Conservation (phyloP, 73 alveolate genomes). For the Stentor coeruleus region DNA sequence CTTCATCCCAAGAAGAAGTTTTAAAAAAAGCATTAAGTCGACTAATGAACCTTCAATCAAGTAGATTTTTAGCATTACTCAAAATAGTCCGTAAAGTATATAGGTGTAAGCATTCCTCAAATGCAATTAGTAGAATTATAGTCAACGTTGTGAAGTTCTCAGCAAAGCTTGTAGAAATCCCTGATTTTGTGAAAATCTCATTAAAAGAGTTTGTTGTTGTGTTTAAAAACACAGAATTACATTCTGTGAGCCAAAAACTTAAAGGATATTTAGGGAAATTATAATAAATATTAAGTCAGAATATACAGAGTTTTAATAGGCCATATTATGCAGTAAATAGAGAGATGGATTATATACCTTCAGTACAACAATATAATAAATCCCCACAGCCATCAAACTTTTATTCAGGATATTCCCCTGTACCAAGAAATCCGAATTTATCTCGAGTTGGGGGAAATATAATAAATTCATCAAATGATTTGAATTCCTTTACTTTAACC, state of each 20-base stretch:
- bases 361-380: not conserved
- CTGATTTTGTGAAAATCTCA: not conserved
- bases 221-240: not conserved
- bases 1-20: not conserved
- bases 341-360: not conserved
- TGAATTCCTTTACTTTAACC: not conserved
- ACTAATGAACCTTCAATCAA: not conserved
- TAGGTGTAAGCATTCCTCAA: not conserved
- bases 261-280: not conserved
- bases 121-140: not conserved
- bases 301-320: not conserved
- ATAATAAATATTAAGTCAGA: too few species aligned
- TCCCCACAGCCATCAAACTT: not conserved
- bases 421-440: not conserved
- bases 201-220: not conserved
- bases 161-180: not conserved
- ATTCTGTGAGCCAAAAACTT: not conserved
- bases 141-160: slow-evolving; percentile 9
- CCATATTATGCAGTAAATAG: not conserved
- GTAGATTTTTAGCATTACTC: not conserved
- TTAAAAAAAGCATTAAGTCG: not conserved
- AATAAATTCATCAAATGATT: not conserved
- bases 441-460: not conserved
- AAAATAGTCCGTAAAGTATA: not conserved
- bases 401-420: not conserved